Conservation (phyloP, 768 basidiomycete genomes). For the Pleurotus djamor region DNA sequence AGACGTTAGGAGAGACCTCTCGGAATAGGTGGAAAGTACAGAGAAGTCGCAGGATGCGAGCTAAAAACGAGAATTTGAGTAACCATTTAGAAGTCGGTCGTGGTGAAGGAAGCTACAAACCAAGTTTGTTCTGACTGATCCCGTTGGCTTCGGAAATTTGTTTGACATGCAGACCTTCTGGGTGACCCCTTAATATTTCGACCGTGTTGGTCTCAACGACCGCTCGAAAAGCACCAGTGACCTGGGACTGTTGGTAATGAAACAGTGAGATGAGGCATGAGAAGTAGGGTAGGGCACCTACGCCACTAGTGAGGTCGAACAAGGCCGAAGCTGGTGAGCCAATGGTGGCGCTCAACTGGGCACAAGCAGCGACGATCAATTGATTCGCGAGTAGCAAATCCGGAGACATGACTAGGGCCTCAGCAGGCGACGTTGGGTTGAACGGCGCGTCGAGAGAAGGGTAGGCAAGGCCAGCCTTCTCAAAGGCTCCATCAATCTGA, state of each 20-base stretch:
- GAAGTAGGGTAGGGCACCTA: neutral
- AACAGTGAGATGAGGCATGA: neutral
- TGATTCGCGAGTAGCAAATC: slow-evolving; percentile 11
- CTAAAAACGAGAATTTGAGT: slow-evolving; percentile 13
- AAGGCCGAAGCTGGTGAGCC: slow-evolving; percentile 8
- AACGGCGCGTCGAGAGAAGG: slow-evolving; percentile 23
- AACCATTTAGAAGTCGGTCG: neutral
- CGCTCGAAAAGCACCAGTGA: slow-evolving; percentile 7
- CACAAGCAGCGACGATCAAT: slow-evolving; percentile 20
- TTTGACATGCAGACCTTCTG: slow-evolving; percentile 29
- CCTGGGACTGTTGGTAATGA: slow-evolving; percentile 5
- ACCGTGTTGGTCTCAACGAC: neutral
- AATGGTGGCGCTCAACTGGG: slow-evolving; percentile 18
- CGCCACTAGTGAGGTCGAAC: slow-evolving; percentile 3
- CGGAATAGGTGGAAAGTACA: slow-evolving; percentile 31
- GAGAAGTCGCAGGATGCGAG: slow-evolving; percentile 29
- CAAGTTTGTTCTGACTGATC: slow-evolving; percentile 25
- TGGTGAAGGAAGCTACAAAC: slow-evolving; percentile 15
- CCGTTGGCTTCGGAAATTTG: slow-evolving; percentile 27
- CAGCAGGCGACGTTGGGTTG: slow-evolving; percentile 15
- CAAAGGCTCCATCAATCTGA: slow-evolving; percentile 18
- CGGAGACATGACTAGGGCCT: slow-evolving; percentile 12
- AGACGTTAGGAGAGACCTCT: slow-evolving; percentile 29
- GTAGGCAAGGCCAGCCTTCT: slow-evolving; percentile 15
- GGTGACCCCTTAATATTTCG: neutral